These are phyloP conservation scores for Escovopsis weberi DNA, from an alignment of 2,329 filamentous ascomycete genomes.

Conservation along the genomic window DNA sequence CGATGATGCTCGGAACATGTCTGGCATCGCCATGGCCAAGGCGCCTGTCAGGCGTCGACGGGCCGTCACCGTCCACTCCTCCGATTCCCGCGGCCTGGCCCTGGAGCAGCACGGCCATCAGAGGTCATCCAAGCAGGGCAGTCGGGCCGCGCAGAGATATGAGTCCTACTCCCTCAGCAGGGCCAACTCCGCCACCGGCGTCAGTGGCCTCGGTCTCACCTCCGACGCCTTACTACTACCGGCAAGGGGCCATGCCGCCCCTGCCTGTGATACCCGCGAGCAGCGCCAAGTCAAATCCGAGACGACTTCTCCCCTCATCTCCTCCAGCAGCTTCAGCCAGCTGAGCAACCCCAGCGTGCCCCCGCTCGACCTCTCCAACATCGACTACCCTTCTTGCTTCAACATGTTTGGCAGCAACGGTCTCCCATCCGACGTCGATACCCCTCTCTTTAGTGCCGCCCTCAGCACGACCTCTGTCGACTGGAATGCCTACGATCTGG, in stretches of 20 bases:
- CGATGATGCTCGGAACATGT: conserved; percentile 27
- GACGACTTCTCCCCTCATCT: conserved; percentile 43
- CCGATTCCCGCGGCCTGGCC: conserved; percentile 37
- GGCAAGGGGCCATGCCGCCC: conserved; percentile 21
- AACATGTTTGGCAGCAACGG: conserved; percentile 33
- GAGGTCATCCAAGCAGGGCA: conserved; percentile 46
- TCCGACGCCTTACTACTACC: conserved; percentile 27
- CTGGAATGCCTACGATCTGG: conserved; percentile 32
- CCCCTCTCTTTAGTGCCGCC: conserved; percentile 47
- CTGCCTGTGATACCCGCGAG: conserved; percentile 25
- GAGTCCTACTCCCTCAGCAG: conserved; percentile 47
- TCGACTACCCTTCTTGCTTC: conserved; percentile 38
- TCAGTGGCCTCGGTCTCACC: conserved; percentile 31
- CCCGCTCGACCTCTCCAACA: conserved; percentile 43
- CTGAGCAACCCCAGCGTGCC: conserved; percentile 34
- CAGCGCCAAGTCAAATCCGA: conserved; percentile 46
- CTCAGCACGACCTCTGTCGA: conserved; percentile 38
- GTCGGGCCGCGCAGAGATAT: conserved; percentile 45
- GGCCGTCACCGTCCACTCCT: conserved; percentile 48
- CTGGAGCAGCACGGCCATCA: conserved; percentile 52
- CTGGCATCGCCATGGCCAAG: conserved; percentile 23
- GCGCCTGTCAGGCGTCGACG: conserved; percentile 34
- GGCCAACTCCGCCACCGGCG: conserved; percentile 42
- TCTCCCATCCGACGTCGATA: conserved; percentile 35
- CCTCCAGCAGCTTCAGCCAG: conserved; percentile 34